Evolutionary conservation across 371 early-diverging fungal species (phyloP), one percentile per base, ranked within the genome.

Genomic region (Rhizopus delemar): DNA sequence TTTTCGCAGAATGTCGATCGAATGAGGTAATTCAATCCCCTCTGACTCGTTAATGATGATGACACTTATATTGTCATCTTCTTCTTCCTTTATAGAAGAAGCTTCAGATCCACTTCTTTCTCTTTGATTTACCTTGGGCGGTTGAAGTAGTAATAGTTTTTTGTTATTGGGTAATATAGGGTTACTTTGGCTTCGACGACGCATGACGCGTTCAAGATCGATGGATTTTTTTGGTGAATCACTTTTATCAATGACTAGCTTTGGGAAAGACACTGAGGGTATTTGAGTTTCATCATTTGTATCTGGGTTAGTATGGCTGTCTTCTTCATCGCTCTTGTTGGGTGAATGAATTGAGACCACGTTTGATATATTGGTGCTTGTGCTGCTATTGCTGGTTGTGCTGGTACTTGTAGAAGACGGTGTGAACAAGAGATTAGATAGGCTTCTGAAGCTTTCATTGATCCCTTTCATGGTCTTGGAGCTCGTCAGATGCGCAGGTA

Each of bases 141-240:
- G 45, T 35, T 50, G 57, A 22, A 61, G 34, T 38, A 62, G 45
- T 9, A 49, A 48, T 22, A 56, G 46, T 38, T 66, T 70, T 22
- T 62, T 57, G 9, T 46, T 45, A 13, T 60, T 61, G 22, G 70
- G 67, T 28, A 62, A 39, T 3, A 66, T 59, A 3, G 73, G 73
- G 39, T 73, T 63, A 48, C 73, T 73, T 48, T 63, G 66, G 51
- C 69, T 66, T 46, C 73, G 41, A n/a, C 73, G 69, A 54, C 52
- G 31, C 46, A 46, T 28, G 29, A 13, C 53, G 3, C 28, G 28
- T 32, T n/a, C 54, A 41, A 28, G 39, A 46, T 38, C 53, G 43
- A 7, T 35, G 35, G n/a, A 3, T 8, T 7, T 60, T 22, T 46
- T 15, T 5, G 43, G n/a, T 11, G 38, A 7, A 11, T 38, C 38